These are phyloP conservation scores for Brassica balearica DNA, from an alignment of 441 rosid species.

Conservation along the genomic window DNA sequence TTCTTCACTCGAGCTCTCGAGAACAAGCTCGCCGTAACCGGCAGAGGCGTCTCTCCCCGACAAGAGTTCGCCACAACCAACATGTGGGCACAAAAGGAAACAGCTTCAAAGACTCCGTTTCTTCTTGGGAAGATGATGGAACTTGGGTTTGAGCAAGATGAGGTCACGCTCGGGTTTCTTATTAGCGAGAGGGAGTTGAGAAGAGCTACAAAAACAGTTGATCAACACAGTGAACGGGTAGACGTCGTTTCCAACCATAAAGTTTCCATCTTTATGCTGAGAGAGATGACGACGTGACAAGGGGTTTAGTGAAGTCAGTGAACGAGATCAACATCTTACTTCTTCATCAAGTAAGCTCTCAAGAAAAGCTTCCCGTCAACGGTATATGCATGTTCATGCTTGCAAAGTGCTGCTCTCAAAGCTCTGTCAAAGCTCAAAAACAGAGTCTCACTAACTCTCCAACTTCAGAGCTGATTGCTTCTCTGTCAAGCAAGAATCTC, in stretches of 20 bases:
- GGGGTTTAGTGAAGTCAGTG: background rate
- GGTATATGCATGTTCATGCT: too few species aligned
- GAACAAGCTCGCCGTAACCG: background rate
- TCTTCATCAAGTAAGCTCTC: too few species aligned
- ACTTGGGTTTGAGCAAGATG: background rate
- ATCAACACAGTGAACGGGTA: background rate
- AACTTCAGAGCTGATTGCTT: too few species aligned
- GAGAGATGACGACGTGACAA: background rate
- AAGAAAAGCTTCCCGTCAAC: too few species aligned
- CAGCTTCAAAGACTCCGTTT: background rate
- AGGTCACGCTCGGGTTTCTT: background rate
- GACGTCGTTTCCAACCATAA: background rate
- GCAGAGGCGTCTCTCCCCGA: background rate
- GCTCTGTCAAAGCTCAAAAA: too few species aligned
- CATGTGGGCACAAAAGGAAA: background rate
- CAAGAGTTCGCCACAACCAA: background rate
- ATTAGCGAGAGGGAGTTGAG: background rate
- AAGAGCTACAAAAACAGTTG: background rate
- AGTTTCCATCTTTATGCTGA: background rate
- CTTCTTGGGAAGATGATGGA: background rate
- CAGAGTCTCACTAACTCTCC: too few species aligned
- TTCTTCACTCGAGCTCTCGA: background rate
- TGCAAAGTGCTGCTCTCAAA: too few species aligned
- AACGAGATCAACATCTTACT: too few species aligned
- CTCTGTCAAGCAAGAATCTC: too few species aligned